Evolutionary conservation across 768 basidiomycete genomes (phyloP).

Genomic region (Lactifluus subvellereus): DNA sequence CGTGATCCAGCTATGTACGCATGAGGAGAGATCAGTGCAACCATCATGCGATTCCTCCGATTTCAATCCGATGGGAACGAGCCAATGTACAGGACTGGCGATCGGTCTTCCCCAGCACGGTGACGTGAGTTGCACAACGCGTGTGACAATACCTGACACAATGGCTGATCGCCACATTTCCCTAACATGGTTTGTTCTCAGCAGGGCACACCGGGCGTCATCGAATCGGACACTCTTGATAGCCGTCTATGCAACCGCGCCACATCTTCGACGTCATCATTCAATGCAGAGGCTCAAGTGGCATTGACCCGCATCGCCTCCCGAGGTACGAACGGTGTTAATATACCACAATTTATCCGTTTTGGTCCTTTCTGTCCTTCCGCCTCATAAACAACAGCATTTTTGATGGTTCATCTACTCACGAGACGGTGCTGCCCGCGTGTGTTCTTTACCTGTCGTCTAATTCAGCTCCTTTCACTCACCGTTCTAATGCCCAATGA

Average conservation of each 20-base stretch:
- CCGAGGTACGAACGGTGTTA: no score
- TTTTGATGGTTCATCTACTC: no score
- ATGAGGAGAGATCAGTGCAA: conserved; percentile 56
- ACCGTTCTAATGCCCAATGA: conserved; percentile 8
- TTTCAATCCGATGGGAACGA: conserved; percentile 33
- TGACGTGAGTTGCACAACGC: conserved; percentile 29
- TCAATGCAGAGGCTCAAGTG: conserved; percentile 27
- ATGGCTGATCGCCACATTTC: conserved; percentile 42
- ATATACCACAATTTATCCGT: no score
- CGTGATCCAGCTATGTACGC: conserved; percentile 72
- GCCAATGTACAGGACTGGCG: conserved; percentile 26
- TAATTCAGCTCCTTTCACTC: neutral
- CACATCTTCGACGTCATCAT: conserved; percentile 32
- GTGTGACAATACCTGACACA: neutral
- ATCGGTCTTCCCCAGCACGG: conserved; percentile 18
- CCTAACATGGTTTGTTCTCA: conserved; percentile 69
- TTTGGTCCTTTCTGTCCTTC: no score
- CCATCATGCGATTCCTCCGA: conserved; percentile 59
- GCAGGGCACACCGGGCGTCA: conserved; percentile 52
- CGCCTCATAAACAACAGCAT: no score
- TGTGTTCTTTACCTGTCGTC: neutral
- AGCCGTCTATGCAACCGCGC: conserved; percentile 68
- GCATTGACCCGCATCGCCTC: no score
- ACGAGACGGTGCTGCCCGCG: neutral
- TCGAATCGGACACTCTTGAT: conserved; percentile 77